Evolutionary conservation across 371 early-diverging fungal genomes (phyloP), one percentile per base, ranked within the genome.

Genomic region (Phascolomyces articulosus): DNA sequence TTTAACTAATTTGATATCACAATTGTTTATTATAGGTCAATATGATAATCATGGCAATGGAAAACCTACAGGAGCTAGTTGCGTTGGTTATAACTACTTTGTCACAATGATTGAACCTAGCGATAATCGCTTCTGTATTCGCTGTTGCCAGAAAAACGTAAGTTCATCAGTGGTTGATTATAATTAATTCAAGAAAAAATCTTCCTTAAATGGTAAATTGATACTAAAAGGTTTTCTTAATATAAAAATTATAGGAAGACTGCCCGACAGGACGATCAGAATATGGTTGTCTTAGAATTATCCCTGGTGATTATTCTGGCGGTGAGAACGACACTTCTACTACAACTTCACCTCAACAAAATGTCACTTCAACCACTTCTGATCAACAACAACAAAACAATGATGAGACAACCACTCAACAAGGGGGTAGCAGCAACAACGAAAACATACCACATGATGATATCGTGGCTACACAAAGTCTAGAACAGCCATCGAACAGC

Each of bases 71-170:
- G 68, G 68, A 21, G 75, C 75, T 15, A 63, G 60, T 11, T 83
- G 83, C 60, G 28, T 65, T 27, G 72, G 69, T 10, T 80, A 71
- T 58, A 60, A 54, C 11, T 75, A 77, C 70, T 83, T 83, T 68
- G 72, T 83, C 55, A 76, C 75, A 20, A 59, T 83, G 69, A 64
- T 83, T 64, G 83, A 83, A 54, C 83, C 83, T 6, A 61, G 62
- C 38, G 62, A 68, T 16, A 72, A 77, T 60, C 77, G 78, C 31
- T 83, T 73, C 69, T 83, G 83, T 58, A 78, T 83, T 55, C 74
- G 83, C 38, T 75, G 75, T 66, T 75, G 75, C 29, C 44, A 66
- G 21, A 62, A 64, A 24, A 58, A 28, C 53, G 65, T 66, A 62
- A 20, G 57, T 49, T 27, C 26, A n/a, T n/a, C n/a, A n/a, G n/a